A percentile compares a stretch with the other conserved stretches of the same genome.
These are phyloP conservation scores for Colletotrichum trifolii DNA, from an alignment of 2,329 filamentous ascomycete species.

Conservation along the genomic window DNA sequence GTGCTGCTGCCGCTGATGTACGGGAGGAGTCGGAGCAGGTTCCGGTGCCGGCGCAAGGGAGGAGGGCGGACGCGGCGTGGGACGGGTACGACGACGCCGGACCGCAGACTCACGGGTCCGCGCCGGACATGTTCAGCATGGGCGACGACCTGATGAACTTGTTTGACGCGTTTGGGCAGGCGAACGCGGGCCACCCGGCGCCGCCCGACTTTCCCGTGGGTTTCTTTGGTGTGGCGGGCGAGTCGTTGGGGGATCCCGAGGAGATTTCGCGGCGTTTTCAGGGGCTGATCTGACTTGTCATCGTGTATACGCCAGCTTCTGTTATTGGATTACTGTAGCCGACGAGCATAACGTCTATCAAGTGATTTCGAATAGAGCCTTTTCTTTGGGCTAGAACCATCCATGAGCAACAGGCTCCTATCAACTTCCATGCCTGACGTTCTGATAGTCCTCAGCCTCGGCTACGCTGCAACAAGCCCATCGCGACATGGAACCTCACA, in stretches of 20 bases:
- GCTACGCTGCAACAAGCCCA: no score
- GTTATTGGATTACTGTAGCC: no score
- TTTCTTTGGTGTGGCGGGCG: conserved; percentile 16
- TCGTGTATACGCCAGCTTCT: no score
- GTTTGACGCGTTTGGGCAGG: conserved; percentile 47
- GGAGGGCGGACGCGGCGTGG: conserved; percentile 12
- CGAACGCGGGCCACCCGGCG: conserved; percentile 27
- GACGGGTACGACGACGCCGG: conserved; percentile 11
- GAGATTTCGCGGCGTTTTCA: conserved; percentile 48
- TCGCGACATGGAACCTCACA: no score
- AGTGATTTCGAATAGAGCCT: no score
- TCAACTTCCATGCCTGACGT: no score
- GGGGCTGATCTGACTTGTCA: conserved; percentile 41
- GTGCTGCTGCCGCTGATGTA: conserved; percentile 19
- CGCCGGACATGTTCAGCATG: conserved; percentile 49
- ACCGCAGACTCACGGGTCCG: conserved; percentile 24
- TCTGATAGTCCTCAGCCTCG: no score
- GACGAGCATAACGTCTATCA: no score
- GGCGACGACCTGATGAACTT: conserved; percentile 48
- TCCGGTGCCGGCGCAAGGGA: neutral
- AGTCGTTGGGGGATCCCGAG: conserved; percentile 37
- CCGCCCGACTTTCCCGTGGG: conserved; percentile 24
- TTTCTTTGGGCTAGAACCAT: no score
- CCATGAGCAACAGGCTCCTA: no score
- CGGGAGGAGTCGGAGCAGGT: neutral